A percentile compares a stretch with the other conserved stretches of the same genome.
phyloP scores from a whole-genome alignment of 495 filamentous ascomycete species.

The Penicillium coffeae region DNA sequence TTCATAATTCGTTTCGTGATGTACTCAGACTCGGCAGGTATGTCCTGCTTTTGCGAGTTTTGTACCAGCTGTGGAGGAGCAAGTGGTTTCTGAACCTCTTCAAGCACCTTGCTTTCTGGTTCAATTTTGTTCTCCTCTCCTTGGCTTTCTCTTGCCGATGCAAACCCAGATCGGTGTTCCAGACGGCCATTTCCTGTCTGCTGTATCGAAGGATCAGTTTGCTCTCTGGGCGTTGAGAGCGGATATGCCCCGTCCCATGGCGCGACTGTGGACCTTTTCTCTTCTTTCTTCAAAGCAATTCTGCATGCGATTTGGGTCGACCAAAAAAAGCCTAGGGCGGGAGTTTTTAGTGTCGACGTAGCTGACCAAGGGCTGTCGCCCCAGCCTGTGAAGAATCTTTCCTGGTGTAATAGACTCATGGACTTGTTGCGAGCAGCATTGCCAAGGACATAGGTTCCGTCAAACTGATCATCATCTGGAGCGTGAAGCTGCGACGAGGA shows the following conservation, averaged over 20 bases:
- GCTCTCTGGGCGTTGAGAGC: constrained; percentile 6
- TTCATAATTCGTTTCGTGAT: constrained; percentile 60
- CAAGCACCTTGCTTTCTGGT: not conserved
- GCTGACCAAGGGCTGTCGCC: constrained; percentile 49
- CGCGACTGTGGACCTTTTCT: constrained; percentile 1
- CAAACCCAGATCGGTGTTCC: not conserved
- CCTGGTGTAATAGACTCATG: constrained; percentile 79
- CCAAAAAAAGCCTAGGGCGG: constrained; percentile 84
- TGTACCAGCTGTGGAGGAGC: not conserved
- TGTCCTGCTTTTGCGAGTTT: not conserved
- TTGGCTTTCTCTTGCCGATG: constrained; percentile 1
- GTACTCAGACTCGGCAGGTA: constrained; percentile 17
- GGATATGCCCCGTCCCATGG: constrained; percentile 3
- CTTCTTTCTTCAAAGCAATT: constrained; percentile 69
- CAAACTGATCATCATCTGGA: constrained; percentile 36
- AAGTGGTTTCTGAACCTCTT: not conserved
- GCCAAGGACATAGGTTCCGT: constrained; percentile 38
- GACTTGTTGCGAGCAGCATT: constrained; percentile 41
- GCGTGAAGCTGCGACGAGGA: constrained; percentile 27
- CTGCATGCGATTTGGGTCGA: constrained; percentile 79
- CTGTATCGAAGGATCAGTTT: constrained; percentile 3
- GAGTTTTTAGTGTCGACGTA: constrained; percentile 61
- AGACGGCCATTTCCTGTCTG: not conserved
- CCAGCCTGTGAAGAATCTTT: constrained; percentile 94
- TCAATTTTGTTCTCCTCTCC: constrained; percentile 1